Conservation (phyloP, 129 eudicot species). For the Calendula officinalis region DNA sequence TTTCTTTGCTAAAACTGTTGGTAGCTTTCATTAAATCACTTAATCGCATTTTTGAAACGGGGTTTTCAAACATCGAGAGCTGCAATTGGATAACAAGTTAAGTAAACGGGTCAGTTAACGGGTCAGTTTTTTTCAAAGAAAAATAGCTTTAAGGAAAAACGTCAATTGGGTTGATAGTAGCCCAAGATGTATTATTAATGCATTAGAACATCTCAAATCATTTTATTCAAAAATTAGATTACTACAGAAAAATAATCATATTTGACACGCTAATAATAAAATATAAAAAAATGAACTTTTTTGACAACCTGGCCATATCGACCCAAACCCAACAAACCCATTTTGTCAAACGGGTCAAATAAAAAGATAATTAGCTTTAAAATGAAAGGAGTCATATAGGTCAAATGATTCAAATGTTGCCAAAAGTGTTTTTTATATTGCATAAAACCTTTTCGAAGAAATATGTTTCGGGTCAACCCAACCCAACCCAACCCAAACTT, state of each 20-base stretch:
- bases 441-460: neutral
- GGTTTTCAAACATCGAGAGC: constrained; percentile 85
- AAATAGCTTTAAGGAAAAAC: neutral
- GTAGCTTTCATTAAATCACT: constrained; percentile 96
- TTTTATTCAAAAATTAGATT: neutral
- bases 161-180: neutral
- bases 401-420: constrained; percentile 1
- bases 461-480: neutral
- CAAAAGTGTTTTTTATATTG: neutral
- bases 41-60: constrained; percentile 81
- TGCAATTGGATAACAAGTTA: constrained; percentile 26
- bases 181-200: neutral
- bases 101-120: neutral
- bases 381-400: constrained; percentile 3
- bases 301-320: neutral
- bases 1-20: constrained; percentile 69
- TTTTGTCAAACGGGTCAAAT: neutral
- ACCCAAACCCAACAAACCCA: neutral
- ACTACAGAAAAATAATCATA: neutral
- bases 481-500: too few relatives aligned
- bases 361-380: neutral
- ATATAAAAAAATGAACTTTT: neutral
- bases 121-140: neutral
- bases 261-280: neutral
- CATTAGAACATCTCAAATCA: too few relatives aligned